Evolutionary conservation across 306 rosid genomes (phyloP), one percentile per base, ranked within the genome.

Genomic region (Canavalia gladiata): DNA sequence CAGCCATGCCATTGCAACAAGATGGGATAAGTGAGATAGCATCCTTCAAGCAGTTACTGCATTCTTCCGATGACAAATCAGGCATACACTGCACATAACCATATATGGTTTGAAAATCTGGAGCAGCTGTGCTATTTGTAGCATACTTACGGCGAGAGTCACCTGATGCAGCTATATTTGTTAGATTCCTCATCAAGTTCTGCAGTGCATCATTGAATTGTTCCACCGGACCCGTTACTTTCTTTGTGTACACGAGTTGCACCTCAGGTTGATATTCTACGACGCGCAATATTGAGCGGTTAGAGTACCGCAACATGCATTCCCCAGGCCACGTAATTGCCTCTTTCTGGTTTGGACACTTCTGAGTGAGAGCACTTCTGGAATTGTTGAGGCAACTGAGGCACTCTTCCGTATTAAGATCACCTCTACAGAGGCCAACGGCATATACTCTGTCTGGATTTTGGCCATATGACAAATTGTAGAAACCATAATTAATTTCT

Each of bases 371-470:
- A 11, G 4, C 12, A 1, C 2, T 4, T 5, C 2, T 37, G 2
- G 89, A 65, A 31, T 63, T 34, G 4, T 55, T n/a, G 41, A 89
- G 83, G 68, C 88, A 79, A 63, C 12, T 10, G 0, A 37, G 77
- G 49, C 97, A 89, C 0, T 1, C 31, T 1, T 66, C 81, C 1
- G 69, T 25, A 0, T 7, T n/a, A 9, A 80, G 1, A 56, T 89
- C 91, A 31, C 87, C 93, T 68, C 90, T 50, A 43, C 92, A 89
- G 25, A 85, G 33, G 0, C 74, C 90, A 1, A 69, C 71, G 0
- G 62, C 84, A 7, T 81, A 58, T 0, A 76, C 90, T 73, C 37
- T 39, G 59, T 88, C 73, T 13, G 85, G 37, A 52, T 52, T 50
- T 73, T 78, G 2, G 7, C 90, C 91, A 0, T 69, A 35, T 7